Base-by-base conservation (phyloP, 2,329 filamentous ascomycete genomes). In the Trichoderma sp. region DNA sequence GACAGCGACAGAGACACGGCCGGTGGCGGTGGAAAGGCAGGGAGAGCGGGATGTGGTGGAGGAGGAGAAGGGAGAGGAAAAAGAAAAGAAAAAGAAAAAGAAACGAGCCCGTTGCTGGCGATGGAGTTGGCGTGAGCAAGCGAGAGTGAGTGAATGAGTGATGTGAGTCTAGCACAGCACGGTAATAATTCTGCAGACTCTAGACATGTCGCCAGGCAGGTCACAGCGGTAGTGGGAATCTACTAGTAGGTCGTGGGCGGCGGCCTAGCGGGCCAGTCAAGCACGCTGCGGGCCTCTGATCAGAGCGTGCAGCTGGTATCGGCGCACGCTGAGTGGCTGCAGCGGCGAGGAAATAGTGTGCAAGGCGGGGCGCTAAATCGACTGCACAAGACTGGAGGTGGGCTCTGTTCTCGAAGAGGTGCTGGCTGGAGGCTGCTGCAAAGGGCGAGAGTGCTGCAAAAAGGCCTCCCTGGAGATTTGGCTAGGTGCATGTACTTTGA, bases 141-240 rank as follows among this genome's bases (percentile, higher is more conserved):
- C 27, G 52, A 35, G 53, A 66, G 63, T 65, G 58, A 49, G 14
- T n/a, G 19, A 43, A 8, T n/a, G 40, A 13, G 33, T 35, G 33
- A 11, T 33, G 8, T 35, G 33, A 35, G 33, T 14, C 27, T 11
- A 35, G 33, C 13, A 11, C 13, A 35, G n/a, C n/a, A n/a, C n/a
- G 33, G 33, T 4, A 13, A 35, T 35, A 5, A 14, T 35, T 35
- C 33, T 35, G 33, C 33, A 35, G 33, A 13, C 33, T 35, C 33
- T 13, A n/a, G 19, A 43, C 40, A 43, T 40, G 58, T 61, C 65
- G 49, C 49, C 49, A 62, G 58, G 58, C 58, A 68, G 66, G 66
- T 68, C 57, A 37, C 40, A 68, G 49, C 66, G 52, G 49, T 57
- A 62, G 66, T 68, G 66, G 66, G 24, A 59, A 43, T 55, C 16